These are phyloP conservation scores for Teunomyces gatunensis DNA, from an alignment of 805 yeast species.

Conservation along the genomic window DNA sequence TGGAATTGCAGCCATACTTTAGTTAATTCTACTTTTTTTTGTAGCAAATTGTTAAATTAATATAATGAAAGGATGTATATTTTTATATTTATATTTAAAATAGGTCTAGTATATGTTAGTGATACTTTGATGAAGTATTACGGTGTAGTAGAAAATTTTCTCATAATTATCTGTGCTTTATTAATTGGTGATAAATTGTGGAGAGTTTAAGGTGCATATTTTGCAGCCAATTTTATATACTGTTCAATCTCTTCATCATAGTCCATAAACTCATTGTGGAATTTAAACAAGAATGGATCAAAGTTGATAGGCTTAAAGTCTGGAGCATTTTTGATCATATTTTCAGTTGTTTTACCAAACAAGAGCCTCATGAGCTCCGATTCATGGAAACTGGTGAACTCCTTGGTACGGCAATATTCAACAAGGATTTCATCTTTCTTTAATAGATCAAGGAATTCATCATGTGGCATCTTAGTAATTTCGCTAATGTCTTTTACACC, in stretches of 20 bases:
- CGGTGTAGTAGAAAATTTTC: too few species aligned
- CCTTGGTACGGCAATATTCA: conserved; percentile 27
- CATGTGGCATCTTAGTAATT: conserved; percentile 15
- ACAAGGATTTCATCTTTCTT: conserved; percentile 26
- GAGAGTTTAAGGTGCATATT: too few species aligned
- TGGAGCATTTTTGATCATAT: conserved; percentile 17
- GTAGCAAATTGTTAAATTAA: too few species aligned
- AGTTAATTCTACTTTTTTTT: too few species aligned
- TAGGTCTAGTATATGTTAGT: too few species aligned
- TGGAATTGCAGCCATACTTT: neutral
- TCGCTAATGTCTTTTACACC: conserved; percentile 7
- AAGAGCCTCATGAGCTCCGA: conserved; percentile 27
- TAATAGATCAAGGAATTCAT: conserved; percentile 25
- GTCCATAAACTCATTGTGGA: conserved; percentile 15
- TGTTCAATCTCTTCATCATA: conserved; percentile 27
- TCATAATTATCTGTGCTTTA: too few species aligned
- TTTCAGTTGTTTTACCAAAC: conserved; percentile 13
- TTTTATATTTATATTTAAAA: too few species aligned
- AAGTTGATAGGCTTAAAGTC: conserved; percentile 30
- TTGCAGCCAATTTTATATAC: conserved; percentile 9
- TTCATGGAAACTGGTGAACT: conserved; percentile 34
- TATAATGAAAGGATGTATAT: too few species aligned
- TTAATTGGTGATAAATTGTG: too few species aligned
- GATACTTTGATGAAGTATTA: too few species aligned
- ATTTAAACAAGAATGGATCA: conserved; percentile 22